Conservation (phyloP, 2,329 filamentous ascomycete species). For the Ceratocystis diversiconidia region DNA sequence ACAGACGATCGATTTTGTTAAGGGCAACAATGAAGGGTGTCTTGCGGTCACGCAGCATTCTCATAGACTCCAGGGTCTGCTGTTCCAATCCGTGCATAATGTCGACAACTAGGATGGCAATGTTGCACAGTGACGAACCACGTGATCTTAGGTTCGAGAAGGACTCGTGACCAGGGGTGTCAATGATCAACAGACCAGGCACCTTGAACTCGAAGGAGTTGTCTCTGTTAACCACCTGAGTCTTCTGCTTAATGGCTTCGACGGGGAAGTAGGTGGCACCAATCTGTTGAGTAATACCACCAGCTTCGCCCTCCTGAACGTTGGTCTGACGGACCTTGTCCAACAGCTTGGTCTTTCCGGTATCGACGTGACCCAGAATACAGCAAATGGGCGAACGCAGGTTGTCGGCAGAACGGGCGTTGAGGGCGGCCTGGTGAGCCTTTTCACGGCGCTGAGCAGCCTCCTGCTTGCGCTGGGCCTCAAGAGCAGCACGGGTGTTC, state of each 20-base stretch:
- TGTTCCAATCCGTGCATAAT: constrained; percentile 99
- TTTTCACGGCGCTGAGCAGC: constrained; percentile 78
- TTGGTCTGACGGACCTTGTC: constrained; percentile 98
- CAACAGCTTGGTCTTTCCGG: constrained; percentile 96
- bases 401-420: constrained; percentile 83
- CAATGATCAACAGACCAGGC: constrained; percentile 88
- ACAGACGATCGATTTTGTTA: constrained; percentile 99
- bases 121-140: constrained; percentile 97
- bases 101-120: constrained; percentile 95
- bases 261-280: constrained; percentile 98
- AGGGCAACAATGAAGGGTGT: constrained; percentile 97
- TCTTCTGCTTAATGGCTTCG: constrained; percentile 85
- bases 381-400: constrained; percentile 96
- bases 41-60: constrained; percentile 76
- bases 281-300: constrained; percentile 98
- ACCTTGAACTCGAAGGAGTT: constrained; percentile 91
- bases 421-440: constrained; percentile 80
- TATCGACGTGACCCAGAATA: constrained; percentile 99
- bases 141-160: constrained; percentile 96
- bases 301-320: constrained; percentile 96
- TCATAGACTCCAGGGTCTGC: constrained; percentile 96
- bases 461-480: constrained; percentile 69
- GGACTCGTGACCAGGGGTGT: constrained; percentile 98
- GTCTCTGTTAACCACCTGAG: constrained; percentile 81
- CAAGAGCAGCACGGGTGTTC: constrained; percentile 58